These are phyloP conservation scores for Zoysia matrella DNA, from an alignment of 202 grass and related monocot species.

Conservation along the genomic window DNA sequence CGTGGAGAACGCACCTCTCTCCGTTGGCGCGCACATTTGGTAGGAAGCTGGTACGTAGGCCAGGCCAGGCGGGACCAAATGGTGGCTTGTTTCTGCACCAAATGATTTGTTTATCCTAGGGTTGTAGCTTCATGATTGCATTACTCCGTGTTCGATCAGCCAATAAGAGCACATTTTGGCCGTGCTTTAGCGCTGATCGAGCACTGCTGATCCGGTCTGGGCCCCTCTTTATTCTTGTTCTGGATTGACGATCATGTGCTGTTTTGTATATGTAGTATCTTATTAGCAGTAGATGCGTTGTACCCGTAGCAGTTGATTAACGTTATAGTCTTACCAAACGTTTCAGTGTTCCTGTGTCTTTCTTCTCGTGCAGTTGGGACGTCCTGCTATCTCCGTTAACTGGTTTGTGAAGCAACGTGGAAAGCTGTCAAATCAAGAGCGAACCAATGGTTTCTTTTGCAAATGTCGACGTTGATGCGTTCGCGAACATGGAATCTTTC, in stretches of 20 bases:
- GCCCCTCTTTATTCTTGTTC: conserved; percentile 23
- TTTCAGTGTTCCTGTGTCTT: not conserved
- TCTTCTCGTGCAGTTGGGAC: conserved; percentile 45
- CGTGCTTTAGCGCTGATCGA: conserved; percentile 3
- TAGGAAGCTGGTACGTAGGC: too few relatives aligned
- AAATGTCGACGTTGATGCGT: conserved; percentile 25
- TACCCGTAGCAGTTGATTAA: conserved; percentile 4
- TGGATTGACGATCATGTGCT: not conserved
- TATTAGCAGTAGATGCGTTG: not conserved
- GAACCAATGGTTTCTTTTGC: conserved; percentile 33
- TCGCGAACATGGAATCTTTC: conserved; percentile 11
- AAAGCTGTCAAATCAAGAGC: conserved; percentile 28
- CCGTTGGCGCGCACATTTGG: too few relatives aligned
- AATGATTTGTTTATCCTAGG: too few relatives aligned
- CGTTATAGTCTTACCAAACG: conserved; percentile 4
- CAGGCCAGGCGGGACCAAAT: too few relatives aligned
- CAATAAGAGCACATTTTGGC: conserved; percentile 46
- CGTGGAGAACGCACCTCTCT: too few relatives aligned
- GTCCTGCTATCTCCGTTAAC: conserved; percentile 45
- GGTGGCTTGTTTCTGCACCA: too few relatives aligned
- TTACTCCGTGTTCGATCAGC: not conserved
- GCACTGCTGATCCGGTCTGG: not conserved
- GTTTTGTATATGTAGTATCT: not conserved
- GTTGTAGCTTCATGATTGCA: not conserved
- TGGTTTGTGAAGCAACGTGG: conserved; percentile 46